Evolutionary conservation across 2,329 filamentous ascomycete species (phyloP).

Genomic region (Fusarium azukiicola): DNA sequence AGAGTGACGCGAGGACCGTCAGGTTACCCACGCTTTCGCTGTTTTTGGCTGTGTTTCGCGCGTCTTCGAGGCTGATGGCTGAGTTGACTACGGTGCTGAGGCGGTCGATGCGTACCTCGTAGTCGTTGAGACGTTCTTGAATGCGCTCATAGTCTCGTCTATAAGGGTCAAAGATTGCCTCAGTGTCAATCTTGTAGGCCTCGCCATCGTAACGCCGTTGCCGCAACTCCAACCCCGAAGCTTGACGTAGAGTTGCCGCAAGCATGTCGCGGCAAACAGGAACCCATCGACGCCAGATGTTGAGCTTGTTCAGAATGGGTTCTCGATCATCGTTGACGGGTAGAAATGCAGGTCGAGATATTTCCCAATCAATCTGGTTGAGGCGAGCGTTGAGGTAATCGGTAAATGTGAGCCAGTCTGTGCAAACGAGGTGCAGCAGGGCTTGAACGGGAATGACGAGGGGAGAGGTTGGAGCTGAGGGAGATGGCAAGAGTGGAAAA

Average conservation of each 20-base stretch:
- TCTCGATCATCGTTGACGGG: conserved; percentile 10
- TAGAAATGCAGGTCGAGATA: conserved; percentile 15
- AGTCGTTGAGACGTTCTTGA: conserved; percentile 8
- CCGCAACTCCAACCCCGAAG: neutral
- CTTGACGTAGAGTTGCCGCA: conserved; percentile 1
- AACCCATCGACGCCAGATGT: conserved; percentile 20
- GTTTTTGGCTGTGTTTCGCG: conserved; percentile 17
- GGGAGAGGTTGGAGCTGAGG: neutral
- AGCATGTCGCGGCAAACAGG: conserved; percentile 14
- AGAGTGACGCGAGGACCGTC: conserved; percentile 7
- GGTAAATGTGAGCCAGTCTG: conserved; percentile 22
- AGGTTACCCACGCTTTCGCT: conserved; percentile 9
- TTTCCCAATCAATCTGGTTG: conserved; percentile 22
- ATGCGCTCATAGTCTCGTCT: conserved; percentile 12
- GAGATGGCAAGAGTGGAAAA: neutral
- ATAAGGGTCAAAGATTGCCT: conserved; percentile 10
- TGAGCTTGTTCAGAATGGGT: conserved; percentile 11
- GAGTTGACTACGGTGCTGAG: conserved; percentile 22
- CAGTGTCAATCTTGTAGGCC: neutral
- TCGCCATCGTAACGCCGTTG: conserved; percentile 1
- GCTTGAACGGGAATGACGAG: conserved; percentile 15
- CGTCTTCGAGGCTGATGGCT: conserved; percentile 20
- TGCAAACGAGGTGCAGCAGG: conserved; percentile 6
- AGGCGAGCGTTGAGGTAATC: conserved; percentile 25
- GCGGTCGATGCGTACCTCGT: conserved; percentile 13